Base-by-base conservation (phyloP, 176 grass and related monocot genomes). In the Hordeum marinum region DNA sequence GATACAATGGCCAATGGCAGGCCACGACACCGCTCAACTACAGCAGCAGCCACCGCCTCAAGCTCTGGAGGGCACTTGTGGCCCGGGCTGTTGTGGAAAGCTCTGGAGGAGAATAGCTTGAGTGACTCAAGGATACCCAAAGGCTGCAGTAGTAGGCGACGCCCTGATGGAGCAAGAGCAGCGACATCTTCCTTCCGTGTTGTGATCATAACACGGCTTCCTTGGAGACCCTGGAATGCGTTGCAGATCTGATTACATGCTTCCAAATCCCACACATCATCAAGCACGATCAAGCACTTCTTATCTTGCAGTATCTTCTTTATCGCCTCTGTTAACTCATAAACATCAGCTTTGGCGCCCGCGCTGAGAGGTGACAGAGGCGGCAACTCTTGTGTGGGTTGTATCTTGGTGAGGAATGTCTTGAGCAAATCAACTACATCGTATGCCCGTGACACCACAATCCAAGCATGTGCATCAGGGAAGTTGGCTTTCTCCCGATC, bases 281-380 rank as follows among this genome's bases (percentile, higher is more conserved):
- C 59, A 62, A 62, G 59, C 3, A 62, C 59, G 23, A 62, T 26
- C 59, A 62, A 62, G 59, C 59, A 62, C 24, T 62, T 62, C 23
- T 9, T 62, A 4, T 62, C 9, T 26, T 26, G 10, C 1, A 62
- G 9, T 62, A 4, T 62, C 59, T 26, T 62, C 3, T 26, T 3
- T 62, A 62, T 62, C 1, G 23, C 25, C 10, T 63, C 4, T 14
- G 24, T 63, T 63, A 63, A 27, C 10, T 63, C 60, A 14, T 1
- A 27, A 11, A 63, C 60, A 63, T 63, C 60, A 63, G 64, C 3
- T 68, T 36, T 36, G 8, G 14, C 8, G 0, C 2, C 64, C 1
- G 0, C 0, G 1, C 1, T 35, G 7, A 67, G 0, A 24, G 9
- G n/a, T 5, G 2, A 13, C 3, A 3, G 10, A 9, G 41, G 57